phyloP scores from a whole-genome alignment of 2,329 filamentous ascomycete species.

The Sarocladiaceae sp. region DNA sequence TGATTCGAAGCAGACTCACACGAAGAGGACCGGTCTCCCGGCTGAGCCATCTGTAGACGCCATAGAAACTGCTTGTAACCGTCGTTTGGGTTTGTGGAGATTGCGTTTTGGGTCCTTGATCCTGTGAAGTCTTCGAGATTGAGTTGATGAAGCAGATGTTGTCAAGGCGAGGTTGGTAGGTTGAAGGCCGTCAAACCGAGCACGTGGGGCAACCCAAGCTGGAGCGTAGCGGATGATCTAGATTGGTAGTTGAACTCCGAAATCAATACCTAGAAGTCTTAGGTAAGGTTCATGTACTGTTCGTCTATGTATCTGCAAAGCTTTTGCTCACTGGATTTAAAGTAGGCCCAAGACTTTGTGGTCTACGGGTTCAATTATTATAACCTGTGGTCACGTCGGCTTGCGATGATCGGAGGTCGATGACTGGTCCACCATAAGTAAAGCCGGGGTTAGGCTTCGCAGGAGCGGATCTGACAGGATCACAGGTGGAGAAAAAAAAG shows the following conservation, averaged over 20 bases:
- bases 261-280: not conserved
- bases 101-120: not conserved
- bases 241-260: not conserved
- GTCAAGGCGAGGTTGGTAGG: slow-evolving; percentile 3
- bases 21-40: slow-evolving; percentile 36
- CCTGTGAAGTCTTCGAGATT: not conserved
- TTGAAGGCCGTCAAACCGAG: not conserved
- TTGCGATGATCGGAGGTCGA: too few species aligned
- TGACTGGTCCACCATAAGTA: too few species aligned
- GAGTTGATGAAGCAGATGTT: not conserved
- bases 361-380: too few species aligned
- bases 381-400: too few species aligned
- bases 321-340: too few species aligned
- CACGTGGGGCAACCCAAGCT: slow-evolving; percentile 9
- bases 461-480: too few species aligned
- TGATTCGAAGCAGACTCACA: slow-evolving; percentile 22
- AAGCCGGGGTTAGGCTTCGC: too few species aligned
- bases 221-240: too few species aligned
- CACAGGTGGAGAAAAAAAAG: too few species aligned
- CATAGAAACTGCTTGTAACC: not conserved
- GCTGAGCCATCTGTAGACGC: slow-evolving; percentile 6
- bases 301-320: too few species aligned
- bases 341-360: too few species aligned
- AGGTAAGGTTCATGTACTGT: too few species aligned
- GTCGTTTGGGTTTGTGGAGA: not conserved